A percentile compares a stretch with the other conserved stretches of the same genome.
Evolutionary conservation across 2,329 filamentous ascomycete species (phyloP).

Genomic region (Fusarium ambrosium): DNA sequence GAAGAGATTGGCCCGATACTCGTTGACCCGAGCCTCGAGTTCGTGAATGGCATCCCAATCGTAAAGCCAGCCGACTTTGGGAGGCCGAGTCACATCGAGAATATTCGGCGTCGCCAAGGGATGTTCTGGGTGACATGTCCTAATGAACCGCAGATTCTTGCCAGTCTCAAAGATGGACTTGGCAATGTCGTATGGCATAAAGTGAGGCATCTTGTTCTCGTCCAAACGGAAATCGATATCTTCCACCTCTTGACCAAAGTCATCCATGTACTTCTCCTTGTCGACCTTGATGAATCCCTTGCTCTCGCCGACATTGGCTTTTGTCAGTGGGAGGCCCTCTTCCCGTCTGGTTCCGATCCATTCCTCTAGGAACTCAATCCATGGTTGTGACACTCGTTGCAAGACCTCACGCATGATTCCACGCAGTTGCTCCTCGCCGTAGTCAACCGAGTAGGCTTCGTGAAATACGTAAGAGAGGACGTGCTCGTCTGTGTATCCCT

Average conservation of each 20-base stretch:
- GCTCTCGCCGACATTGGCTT: constrained; percentile 57
- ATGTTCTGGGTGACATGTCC: constrained; percentile 78
- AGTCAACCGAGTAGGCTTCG: constrained; percentile 73
- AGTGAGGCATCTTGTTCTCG: constrained; percentile 75
- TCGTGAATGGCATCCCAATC: constrained; percentile 77
- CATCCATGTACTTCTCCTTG: constrained; percentile 67
- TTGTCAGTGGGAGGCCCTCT: constrained; percentile 66
- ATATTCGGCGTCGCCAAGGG: constrained; percentile 70
- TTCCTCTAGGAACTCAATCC: constrained; percentile 75
- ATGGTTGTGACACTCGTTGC: constrained; percentile 72
- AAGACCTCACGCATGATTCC: constrained; percentile 77
- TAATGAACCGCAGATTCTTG: constrained; percentile 79
- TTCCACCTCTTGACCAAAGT: constrained; percentile 69
- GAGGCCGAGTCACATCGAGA: constrained; percentile 63
- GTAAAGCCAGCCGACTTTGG: constrained; percentile 76
- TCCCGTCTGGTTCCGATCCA: constrained; percentile 81
- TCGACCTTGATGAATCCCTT: constrained; percentile 74
- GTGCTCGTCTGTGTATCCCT: constrained; percentile 67
- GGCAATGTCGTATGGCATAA: constrained; percentile 78
- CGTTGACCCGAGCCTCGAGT: constrained; percentile 70
- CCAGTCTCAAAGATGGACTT: constrained; percentile 84
- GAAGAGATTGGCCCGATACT: constrained; percentile 51
- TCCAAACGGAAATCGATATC: constrained; percentile 75
- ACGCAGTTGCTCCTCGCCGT: constrained; percentile 72
- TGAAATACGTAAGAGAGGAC: constrained; percentile 73